Percentiles rank a stretch among this genome's conserved stretches.
Evolutionary conservation across 2,329 filamentous ascomycete genomes (phyloP).

Genomic region (Colletotrichum sp.): DNA sequence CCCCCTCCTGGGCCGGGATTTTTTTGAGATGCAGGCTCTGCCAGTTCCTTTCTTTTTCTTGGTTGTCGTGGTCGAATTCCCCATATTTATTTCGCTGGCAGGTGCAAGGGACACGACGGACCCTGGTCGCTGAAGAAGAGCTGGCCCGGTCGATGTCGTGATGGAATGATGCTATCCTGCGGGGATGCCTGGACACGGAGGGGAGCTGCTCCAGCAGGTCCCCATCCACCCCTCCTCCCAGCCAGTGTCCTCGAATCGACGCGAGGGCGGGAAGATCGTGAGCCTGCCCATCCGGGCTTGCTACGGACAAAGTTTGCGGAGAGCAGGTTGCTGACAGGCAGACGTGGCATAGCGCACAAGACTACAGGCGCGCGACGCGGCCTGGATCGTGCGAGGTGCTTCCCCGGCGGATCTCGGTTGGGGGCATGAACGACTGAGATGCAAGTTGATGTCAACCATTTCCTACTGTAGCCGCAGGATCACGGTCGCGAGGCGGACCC

Average conservation of each 20-base stretch:
- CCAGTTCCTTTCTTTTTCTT: not conserved
- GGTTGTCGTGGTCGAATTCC: not conserved
- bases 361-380: conserved; percentile 16
- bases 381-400: conserved; percentile 19
- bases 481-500: not conserved
- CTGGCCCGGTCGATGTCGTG: conserved; percentile 18
- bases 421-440: conserved; percentile 15
- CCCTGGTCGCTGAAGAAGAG: conserved; percentile 19
- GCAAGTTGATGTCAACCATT: conserved; percentile 14
- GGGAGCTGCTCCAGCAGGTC: not conserved
- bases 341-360: conserved; percentile 10
- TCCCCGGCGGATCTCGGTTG: conserved; percentile 21
- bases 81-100: not conserved
- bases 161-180: conserved; percentile 16
- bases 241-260: conserved; percentile 12
- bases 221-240: conserved; percentile 11
- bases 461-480: not conserved
- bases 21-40: conserved; percentile 11
- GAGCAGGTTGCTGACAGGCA: conserved; percentile 16
- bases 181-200: conserved; percentile 11
- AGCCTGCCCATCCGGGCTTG: conserved; percentile 13
- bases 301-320: conserved; percentile 20
- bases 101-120: not conserved
- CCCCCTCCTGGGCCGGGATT: conserved; percentile 10
- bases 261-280: conserved; percentile 19